Conservation (phyloP, 805 yeast species). For the Yarrowia sp. region DNA sequence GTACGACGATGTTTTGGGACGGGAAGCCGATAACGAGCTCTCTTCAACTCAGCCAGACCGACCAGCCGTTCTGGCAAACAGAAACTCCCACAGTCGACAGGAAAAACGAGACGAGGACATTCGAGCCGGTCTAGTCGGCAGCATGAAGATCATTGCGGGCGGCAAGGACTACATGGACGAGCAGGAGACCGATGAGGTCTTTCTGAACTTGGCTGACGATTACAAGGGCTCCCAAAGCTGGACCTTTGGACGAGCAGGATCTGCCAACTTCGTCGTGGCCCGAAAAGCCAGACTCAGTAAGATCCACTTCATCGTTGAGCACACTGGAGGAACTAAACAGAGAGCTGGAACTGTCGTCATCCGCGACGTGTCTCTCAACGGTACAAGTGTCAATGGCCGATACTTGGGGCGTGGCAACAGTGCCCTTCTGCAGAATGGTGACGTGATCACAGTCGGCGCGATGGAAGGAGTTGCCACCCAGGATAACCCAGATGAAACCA, state of each 20-base stretch:
- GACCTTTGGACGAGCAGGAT: constrained; percentile 18
- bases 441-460: constrained; percentile 83
- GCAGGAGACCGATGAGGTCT: background rate
- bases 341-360: constrained; percentile 45
- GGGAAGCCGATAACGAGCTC: constrained; percentile 18
- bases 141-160: constrained; percentile 5
- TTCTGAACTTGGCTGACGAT: background rate
- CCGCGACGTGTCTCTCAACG: constrained; percentile 83
- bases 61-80: constrained; percentile 3
- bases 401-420: constrained; percentile 72
- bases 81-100: background rate
- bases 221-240: constrained; percentile 15
- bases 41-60: constrained; percentile 15
- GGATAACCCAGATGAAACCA: constrained; percentile 47
- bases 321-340: constrained; percentile 3
- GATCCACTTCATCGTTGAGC: constrained; percentile 1
- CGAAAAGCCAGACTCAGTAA: constrained; percentile 7
- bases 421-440: constrained; percentile 84
- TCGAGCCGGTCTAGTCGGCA: background rate
- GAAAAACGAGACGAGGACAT: background rate
- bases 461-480: constrained; percentile 56
- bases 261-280: background rate
- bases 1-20: constrained; percentile 22
- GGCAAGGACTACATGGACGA: constrained; percentile 1
- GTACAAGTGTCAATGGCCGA: constrained; percentile 78